These are phyloP conservation scores for Pseudogymnoascus sp. DNA, from an alignment of 2,329 filamentous ascomycete genomes.

Conservation along the genomic window DNA sequence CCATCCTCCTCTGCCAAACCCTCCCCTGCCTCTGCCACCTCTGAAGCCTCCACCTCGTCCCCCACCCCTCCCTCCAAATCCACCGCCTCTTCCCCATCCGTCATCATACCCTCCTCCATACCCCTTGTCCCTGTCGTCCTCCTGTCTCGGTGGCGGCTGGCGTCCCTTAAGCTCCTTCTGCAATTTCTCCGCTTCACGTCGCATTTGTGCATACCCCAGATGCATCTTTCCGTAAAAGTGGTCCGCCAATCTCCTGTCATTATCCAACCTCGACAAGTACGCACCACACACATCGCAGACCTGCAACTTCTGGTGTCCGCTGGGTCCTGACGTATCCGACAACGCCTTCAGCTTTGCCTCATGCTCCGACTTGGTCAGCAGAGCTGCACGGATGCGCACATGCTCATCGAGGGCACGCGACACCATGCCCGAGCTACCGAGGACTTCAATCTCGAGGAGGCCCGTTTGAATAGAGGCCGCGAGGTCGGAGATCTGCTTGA, in stretches of 20 bases:
- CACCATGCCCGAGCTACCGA: constrained; percentile 75
- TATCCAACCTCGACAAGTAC: constrained; percentile 85
- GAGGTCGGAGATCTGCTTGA: constrained; percentile 80
- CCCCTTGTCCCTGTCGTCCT: constrained; percentile 40
- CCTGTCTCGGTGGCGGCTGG: constrained; percentile 45
- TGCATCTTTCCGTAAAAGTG: constrained; percentile 99
- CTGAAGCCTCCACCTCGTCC: constrained; percentile 22
- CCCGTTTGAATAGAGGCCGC: constrained; percentile 70
- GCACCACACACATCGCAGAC: constrained; percentile 98
- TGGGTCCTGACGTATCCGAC: constrained; percentile 84
- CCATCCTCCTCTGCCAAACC: constrained; percentile 19
- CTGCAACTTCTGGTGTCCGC: constrained; percentile 93
- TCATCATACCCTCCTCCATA: constrained; percentile 47
- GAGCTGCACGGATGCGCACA: constrained; percentile 73
- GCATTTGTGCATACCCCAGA: constrained; percentile 94
- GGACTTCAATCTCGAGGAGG: constrained; percentile 74
- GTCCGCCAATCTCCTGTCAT: constrained; percentile 86
- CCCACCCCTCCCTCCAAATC: constrained; percentile 33
- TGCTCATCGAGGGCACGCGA: constrained; percentile 78
- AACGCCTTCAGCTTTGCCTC: constrained; percentile 86
- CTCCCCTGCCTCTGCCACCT: constrained; percentile 17
- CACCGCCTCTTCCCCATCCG: constrained; percentile 28
- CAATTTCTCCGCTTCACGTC: constrained; percentile 82
- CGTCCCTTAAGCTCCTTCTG: constrained; percentile 77
- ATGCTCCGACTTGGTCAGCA: constrained; percentile 70